Base-by-base conservation (phyloP, 371 early-diverging fungal species). In the Mortierella sp. region DNA sequence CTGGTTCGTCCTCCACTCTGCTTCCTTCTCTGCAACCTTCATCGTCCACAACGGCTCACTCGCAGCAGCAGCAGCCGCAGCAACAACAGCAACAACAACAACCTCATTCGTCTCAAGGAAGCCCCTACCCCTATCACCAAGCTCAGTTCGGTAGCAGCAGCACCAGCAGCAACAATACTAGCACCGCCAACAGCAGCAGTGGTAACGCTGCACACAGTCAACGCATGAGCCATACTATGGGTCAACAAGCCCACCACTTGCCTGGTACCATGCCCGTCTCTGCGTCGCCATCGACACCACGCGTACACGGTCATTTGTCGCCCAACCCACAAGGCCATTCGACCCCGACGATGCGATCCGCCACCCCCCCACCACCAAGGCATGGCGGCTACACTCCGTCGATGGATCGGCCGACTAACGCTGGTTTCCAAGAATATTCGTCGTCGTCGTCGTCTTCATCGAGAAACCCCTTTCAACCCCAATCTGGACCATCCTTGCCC, bases 341-440 rank as follows among this genome's bases (percentile, higher is more conserved):
- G 6, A 38, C 79, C 1, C 76, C 76, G 11, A 48, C 60, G 6
- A 73, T 79, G 65, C 58, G 79, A 38, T 60, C 79, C 24, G 38
- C 71, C 21, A 75, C 79, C 10, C 83, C 83, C n/a, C 79, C 83
- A 49, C 77, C 75, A 1, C 49, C 77, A 27, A 73, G 79, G 27
- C 77, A 83, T n/a, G 76, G 44, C 16, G 72, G 71, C 1, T 65
- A 72, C 60, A 60, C 72, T n/a, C 24, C 60, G 4, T 75, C 78
- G 24, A 65, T 71, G 77, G 81, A 81, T 27, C 72, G 77, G 10
- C 41, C 73, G 8, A 38, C 72, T n/a, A 72, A 68, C 72, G 27
- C 72, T 63, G 74, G 75, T 6, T 76, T 70, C 41, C 74, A 70
- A 44, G 77, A 77, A 1, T 72, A 76, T 54, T 32, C 74, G 4